Evolutionary conservation across 169 alveolate genomes (phyloP).

Genomic region (Cryptosporidium ubiquitum): DNA sequence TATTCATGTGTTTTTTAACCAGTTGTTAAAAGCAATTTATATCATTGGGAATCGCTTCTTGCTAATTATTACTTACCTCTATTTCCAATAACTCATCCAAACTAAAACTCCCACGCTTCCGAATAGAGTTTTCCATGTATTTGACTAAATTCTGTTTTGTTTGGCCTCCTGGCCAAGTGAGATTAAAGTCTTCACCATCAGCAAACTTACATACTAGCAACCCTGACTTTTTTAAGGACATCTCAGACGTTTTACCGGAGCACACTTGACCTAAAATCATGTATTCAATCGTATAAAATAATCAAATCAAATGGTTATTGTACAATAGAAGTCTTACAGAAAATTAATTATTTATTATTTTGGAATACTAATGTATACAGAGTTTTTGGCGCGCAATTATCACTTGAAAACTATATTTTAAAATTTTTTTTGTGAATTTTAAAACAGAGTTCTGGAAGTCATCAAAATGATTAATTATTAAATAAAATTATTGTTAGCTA

Average conservation of each 20-base stretch:
- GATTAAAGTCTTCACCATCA: neutral
- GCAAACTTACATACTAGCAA: conserved; percentile 48
- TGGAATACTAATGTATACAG: neutral
- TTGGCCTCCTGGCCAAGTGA: conserved; percentile 58
- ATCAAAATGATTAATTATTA: neutral
- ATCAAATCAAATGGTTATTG: neutral
- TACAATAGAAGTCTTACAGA: too few species aligned
- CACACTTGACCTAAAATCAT: neutral
- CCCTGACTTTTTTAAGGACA: conserved; percentile 22
- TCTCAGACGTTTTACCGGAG: neutral
- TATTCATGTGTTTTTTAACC: too few species aligned
- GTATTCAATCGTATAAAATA: neutral
- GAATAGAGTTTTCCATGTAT: conserved; percentile 16
- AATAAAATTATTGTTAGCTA: neutral
- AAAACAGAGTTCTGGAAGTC: neutral
- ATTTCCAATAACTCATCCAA: conserved; percentile 2
- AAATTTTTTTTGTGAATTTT: neutral
- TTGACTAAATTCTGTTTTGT: neutral
- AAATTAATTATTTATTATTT: too few species aligned
- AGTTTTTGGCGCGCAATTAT: neutral
- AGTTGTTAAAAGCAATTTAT: neutral
- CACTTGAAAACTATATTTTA: neutral
- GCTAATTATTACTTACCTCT: conserved; percentile 7
- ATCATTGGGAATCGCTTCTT: neutral
- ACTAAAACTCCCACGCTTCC: neutral